Evolutionary conservation across 768 basidiomycete genomes (phyloP), one percentile per base, ranked within the genome.

Genomic region (Agaricus subrufescens): DNA sequence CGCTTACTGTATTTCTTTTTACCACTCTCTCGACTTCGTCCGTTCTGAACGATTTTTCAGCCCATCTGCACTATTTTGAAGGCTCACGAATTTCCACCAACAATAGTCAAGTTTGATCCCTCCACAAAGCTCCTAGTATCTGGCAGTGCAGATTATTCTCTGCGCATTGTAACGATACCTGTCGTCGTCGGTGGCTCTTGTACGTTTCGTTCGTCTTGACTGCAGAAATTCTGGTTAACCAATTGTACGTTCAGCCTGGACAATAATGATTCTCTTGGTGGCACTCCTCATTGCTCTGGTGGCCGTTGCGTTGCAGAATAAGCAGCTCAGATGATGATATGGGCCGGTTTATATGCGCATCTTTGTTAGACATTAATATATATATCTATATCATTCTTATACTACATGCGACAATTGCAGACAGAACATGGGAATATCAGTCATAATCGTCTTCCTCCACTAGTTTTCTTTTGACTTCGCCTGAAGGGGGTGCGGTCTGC

Each of bases 11-110:
- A 68, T 64, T 86, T 49, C 25, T 58, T 49, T 27, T 11, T 10
- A 15, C 27, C 23, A 25, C 29, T 56, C 15, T 27, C n/a, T 27
- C n/a, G 15, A 37, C 26, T 44, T 47, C 44, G 19, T 52, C 19
- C 9, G 14, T 3, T 48, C 11, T 49, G 43, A 38, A 57, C 12
- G 42, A 25, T 38, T 30, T 23, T 62, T n/a, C 63, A 98, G 95
- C 95, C 94, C 1, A 67, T 93, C 11, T 71, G 92, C 30, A 86
- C 86, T 19, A 97, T 99, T 59, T 75, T 98, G 56, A 91, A 91
- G 70, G 91, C 97, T 0, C 96, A 98, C 69, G 94, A 95, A 58
- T 94, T 98, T 69, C 91, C 97, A 3, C 84, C 91, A 4, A 98
- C 97, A 1, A 85, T 89, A 3, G 71, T 99, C 54, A 82, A 82